A percentile compares a stretch with the other conserved stretches of the same genome.
Conservation (phyloP, 257 asterid species). For the Plantago ovata region DNA sequence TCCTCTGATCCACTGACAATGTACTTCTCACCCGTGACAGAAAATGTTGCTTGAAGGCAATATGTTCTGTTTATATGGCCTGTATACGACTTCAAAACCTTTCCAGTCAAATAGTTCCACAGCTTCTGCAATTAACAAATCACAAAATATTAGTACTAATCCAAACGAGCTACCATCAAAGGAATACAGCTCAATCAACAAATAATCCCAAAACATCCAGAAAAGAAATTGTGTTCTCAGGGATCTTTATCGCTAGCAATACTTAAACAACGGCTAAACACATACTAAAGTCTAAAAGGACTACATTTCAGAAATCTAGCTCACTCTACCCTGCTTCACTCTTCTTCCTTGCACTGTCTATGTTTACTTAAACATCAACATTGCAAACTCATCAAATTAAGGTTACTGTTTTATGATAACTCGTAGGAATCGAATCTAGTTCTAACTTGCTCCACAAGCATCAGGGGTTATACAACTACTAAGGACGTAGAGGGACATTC, state of each 20-base stretch:
- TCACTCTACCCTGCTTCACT: too few species aligned
- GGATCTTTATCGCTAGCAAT: not conserved
- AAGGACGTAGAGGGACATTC: too few species aligned
- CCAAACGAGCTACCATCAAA: not conserved
- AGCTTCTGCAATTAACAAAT: conserved; percentile 53
- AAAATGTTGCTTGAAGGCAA: conserved; percentile 69
- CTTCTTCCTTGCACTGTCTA: too few species aligned
- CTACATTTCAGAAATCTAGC: too few species aligned
- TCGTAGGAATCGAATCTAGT: too few species aligned
- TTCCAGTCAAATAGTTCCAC: conserved; percentile 72
- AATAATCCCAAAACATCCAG: not conserved
- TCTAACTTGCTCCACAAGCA: too few species aligned
- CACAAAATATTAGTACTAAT: conserved; percentile 10
- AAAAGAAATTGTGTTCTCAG: not conserved
- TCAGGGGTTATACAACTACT: too few species aligned
- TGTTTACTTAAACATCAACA: too few species aligned
- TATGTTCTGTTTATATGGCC: conserved; percentile 68
- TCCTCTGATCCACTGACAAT: conserved; percentile 89
- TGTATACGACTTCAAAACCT: conserved; percentile 51
- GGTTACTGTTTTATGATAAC: too few species aligned
- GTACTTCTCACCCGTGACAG: conserved; percentile 70
- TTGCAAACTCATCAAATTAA: too few species aligned
- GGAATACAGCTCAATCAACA: not conserved
- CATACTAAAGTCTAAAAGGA: not conserved
- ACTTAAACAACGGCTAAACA: not conserved